Percentiles rank a stretch among this genome's conserved stretches.
Conservation (phyloP, 768 basidiomycete species). For the Pulveroboletus frians region DNA sequence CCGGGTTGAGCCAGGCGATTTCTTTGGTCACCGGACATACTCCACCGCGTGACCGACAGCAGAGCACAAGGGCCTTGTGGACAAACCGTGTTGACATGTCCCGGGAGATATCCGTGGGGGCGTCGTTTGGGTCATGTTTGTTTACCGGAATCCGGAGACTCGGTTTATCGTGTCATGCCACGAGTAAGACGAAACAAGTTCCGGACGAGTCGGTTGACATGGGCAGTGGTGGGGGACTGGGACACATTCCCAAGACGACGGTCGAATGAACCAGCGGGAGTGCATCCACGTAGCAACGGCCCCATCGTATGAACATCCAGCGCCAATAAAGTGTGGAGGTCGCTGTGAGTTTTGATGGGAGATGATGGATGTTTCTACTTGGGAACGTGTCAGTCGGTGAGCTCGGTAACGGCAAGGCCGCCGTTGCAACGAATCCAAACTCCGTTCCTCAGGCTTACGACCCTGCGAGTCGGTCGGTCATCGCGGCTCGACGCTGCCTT, state of each 20-base stretch:
- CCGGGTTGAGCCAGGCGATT: neutral
- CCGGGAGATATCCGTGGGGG: neutral
- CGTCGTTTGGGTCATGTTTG: neutral
- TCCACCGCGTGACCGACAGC: neutral
- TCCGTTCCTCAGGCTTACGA: neutral
- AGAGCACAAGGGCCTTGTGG: neutral
- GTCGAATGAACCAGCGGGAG: constrained; percentile 5
- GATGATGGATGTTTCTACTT: neutral
- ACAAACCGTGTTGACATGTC: no score
- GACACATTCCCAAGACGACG: constrained; percentile 9
- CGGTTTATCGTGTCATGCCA: neutral
- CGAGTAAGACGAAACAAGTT: constrained; percentile 9
- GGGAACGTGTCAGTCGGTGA: neutral
- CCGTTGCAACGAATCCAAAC: neutral
- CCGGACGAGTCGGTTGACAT: constrained; percentile 4
- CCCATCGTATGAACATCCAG: neutral
- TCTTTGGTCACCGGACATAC: neutral
- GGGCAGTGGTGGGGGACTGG: no score
- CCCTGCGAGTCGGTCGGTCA: neutral
- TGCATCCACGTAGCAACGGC: constrained; percentile 1
- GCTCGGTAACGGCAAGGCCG: neutral
- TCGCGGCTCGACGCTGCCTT: neutral
- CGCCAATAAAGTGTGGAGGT: neutral
- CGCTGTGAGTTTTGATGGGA: neutral
- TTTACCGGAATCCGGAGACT: constrained; percentile 5